Evolutionary conservation across 495 filamentous ascomycete species (phyloP).

Genomic region (Aspergillus saccharolyticus): DNA sequence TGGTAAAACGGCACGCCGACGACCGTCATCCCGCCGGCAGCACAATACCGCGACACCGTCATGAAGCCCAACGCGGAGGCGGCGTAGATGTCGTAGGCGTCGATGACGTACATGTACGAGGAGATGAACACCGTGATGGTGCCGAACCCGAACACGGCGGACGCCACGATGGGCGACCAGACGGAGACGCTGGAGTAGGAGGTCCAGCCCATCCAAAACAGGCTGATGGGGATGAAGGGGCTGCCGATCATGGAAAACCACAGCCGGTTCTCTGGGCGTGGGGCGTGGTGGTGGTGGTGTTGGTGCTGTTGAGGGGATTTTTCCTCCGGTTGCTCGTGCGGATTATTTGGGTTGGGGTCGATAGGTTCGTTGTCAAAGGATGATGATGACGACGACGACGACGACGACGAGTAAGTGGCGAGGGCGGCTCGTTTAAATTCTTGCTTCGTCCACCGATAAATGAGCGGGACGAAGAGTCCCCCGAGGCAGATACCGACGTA

Average conservation of each 20-base stretch:
- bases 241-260: constrained; percentile 53
- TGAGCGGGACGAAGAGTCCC: constrained; percentile 42
- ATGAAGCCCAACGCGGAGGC: constrained; percentile 45
- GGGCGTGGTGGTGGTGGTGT: constrained; percentile 1
- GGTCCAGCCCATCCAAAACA: constrained; percentile 64
- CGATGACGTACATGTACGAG: constrained; percentile 53
- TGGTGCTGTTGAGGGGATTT: constrained; percentile 3
- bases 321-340: not conserved
- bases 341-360: not conserved
- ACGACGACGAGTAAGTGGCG: not conserved
- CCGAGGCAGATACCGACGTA: constrained; percentile 48
- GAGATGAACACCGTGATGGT: constrained; percentile 50
- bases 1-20: constrained; percentile 48
- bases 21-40: constrained; percentile 47
- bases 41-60: constrained; percentile 47
- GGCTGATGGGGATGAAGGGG: constrained; percentile 45
- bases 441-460: constrained; percentile 52
- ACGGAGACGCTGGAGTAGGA: constrained; percentile 43
- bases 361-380: not conserved
- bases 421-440: constrained; percentile 25
- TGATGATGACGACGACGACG: not conserved
- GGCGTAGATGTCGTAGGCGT: constrained; percentile 44
- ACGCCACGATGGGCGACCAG: constrained; percentile 49
- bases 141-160: constrained; percentile 49
- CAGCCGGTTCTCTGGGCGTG: constrained; percentile 13